Percentiles rank a stretch among this genome's conserved stretches.
Conservation (phyloP, 345 rosid species). For the Kernera saxatilis region DNA sequence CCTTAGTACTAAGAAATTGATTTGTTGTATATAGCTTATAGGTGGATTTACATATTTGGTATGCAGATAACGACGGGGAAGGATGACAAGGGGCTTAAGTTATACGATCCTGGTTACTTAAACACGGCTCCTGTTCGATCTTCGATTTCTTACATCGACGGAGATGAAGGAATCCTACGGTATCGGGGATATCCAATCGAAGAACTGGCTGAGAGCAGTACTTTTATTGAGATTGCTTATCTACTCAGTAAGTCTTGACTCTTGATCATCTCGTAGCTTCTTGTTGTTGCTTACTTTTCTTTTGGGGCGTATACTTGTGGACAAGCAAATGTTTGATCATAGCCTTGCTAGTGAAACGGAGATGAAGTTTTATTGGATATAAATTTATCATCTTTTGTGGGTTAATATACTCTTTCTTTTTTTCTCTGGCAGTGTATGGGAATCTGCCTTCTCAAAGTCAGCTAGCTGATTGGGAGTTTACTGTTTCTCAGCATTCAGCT, state of each 20-base stretch:
- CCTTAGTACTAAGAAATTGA: neutral
- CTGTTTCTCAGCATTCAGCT: conserved; percentile 92
- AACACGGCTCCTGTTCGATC: conserved; percentile 93
- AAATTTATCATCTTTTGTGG: neutral
- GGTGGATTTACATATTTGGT: neutral
- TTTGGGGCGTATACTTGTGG: neutral
- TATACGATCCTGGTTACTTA: conserved; percentile 88
- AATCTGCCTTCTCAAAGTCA: conserved; percentile 64
- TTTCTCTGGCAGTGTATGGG: conserved; percentile 70
- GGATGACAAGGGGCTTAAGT: conserved; percentile 72
- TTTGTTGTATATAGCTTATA: neutral
- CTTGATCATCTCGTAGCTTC: neutral
- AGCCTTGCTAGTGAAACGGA: neutral
- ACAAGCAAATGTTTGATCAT: conserved; percentile 1
- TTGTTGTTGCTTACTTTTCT: neutral
- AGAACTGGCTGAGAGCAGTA: conserved; percentile 29
- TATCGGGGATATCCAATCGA: conserved; percentile 27
- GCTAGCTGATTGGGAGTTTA: conserved; percentile 94
- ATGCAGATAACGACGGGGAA: conserved; percentile 68
- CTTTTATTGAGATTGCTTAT: conserved; percentile 25
- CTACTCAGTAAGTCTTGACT: conserved; percentile 25
- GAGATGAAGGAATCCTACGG: conserved; percentile 63
- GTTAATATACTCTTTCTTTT: neutral
- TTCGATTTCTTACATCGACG: conserved; percentile 85
- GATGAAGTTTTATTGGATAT: neutral